Base-by-base conservation (phyloP, 345 rosid genomes). In the Clarkia xantiana region DNA sequence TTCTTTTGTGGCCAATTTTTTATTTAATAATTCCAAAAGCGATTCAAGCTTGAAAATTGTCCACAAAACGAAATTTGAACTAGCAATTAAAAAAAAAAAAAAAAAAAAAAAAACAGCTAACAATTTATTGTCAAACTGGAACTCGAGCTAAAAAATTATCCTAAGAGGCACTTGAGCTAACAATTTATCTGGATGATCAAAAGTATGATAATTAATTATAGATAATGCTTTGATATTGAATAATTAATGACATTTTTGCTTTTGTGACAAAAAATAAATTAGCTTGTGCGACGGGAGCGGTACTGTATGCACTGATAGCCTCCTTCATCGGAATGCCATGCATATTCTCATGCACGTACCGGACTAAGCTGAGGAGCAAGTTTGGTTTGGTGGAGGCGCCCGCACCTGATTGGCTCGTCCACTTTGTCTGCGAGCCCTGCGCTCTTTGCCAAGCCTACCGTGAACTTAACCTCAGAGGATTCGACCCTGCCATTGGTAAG, bases 401-500 rank as follows among this genome's bases (percentile, higher is more conserved):
- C 10, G 77, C 73, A 10, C 76, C 90, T 0, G 86, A 81, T 47
- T 81, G 90, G 69, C 13, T 73, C 60, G 70, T 73, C 23, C 90
- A 84, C 57, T 70, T 51, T 45, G 57, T 81, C 15, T 84, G 55
- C 63, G 94, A 81, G 46, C 59, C 58, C 14, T 81, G 94, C 55
- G 86, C 94, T 47, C 84, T 84, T 56, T 81, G 94, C 47, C 94
- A 81, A 60, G 84, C 77, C 19, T 76, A 80, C 52, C 66, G 86
- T 41, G 89, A 84, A 68, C 94, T 84, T 23, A 62, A 73, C 14
- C 61, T 2, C 36, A 74, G 90, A 65, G 86, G 90, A 47, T 48
- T 63, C 45, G 86, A 84, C 50, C 94, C 84, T 15, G 19, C 89
- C 42, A 46, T 80, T 29, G 88, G 94, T 77, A 70, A 42, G 1